A percentile compares a stretch with the other conserved stretches of the same genome.
phyloP scores from a whole-genome alignment of 177 flowering plant species.

The Tripterygium wilfordii region DNA sequence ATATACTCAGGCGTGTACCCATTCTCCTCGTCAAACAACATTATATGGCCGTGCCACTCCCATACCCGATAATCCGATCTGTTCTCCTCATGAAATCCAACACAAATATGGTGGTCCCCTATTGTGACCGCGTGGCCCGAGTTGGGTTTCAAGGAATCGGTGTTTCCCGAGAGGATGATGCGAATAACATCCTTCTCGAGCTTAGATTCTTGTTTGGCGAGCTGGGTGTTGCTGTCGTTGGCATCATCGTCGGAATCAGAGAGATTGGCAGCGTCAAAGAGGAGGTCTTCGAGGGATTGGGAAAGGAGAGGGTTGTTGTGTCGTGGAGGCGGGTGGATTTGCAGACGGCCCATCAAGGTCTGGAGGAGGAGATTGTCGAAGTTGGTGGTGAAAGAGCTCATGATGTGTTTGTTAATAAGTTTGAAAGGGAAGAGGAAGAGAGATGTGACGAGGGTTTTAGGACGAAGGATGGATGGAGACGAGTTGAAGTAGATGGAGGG shows the following conservation, averaged over 20 bases:
- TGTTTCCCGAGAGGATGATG: conserved; percentile 46
- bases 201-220: conserved; percentile 74
- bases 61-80: conserved; percentile 85
- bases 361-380: conserved; percentile 69
- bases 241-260: conserved; percentile 24
- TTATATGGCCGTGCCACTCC: conserved; percentile 99
- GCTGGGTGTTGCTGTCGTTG: conserved; percentile 25
- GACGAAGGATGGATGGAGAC: no score
- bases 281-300: conserved; percentile 59
- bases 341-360: conserved; percentile 55
- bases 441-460: background rate
- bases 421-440: background rate
- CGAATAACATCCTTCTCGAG: conserved; percentile 69
- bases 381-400: conserved; percentile 31
- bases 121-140: conserved; percentile 86
- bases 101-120: conserved; percentile 81
- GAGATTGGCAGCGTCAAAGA: conserved; percentile 28
- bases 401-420: conserved; percentile 7
- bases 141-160: conserved; percentile 70
- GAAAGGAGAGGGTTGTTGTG: conserved; percentile 20
- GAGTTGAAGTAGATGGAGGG: no score
- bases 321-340: conserved; percentile 34
- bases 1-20: conserved; percentile 86
- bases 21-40: conserved; percentile 81
- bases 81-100: conserved; percentile 65